A percentile compares a stretch with the other conserved stretches of the same genome.
These are phyloP conservation scores for Carex cristatella DNA, from an alignment of 176 grass and related monocot genomes.

Conservation along the genomic window DNA sequence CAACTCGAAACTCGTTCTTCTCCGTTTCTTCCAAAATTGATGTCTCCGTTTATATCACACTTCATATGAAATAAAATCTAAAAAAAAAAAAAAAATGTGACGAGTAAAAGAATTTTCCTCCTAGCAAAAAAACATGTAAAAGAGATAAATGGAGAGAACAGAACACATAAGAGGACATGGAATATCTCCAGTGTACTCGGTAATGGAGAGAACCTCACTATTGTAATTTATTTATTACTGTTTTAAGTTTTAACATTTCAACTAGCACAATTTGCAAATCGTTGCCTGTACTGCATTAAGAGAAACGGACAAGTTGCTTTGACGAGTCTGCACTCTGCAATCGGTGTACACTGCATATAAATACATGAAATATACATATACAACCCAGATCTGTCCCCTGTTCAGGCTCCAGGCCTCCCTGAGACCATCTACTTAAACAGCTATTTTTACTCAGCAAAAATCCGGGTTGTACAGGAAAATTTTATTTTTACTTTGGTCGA, in stretches of 20 bases:
- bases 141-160: not conserved
- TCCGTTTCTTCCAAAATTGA: not conserved
- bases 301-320: conserved; percentile 1
- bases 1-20: not conserved
- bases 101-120: not conserved
- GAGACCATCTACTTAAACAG: not conserved
- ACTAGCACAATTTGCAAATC: not conserved
- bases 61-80: not conserved
- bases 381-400: conserved; percentile 13
- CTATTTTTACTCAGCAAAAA: conserved; percentile 5
- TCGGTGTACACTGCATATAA: not conserved
- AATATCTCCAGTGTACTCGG: not conserved
- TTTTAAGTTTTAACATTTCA: not conserved
- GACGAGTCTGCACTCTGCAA: not conserved
- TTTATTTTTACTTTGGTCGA: not conserved
- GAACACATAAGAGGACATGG: not conserved
- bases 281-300: not conserved
- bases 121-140: not conserved
- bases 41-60: not conserved
- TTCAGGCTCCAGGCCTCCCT: not conserved
- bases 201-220: not conserved
- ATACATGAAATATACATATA: not conserved
- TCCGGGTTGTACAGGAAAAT: not conserved
- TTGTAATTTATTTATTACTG: not conserved
- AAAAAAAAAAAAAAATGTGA: not conserved